Percentiles rank a stretch among this genome's conserved stretches.
Evolutionary conservation across 768 basidiomycete species (phyloP).

Genomic region (Tylopilus rubrobrunneus): DNA sequence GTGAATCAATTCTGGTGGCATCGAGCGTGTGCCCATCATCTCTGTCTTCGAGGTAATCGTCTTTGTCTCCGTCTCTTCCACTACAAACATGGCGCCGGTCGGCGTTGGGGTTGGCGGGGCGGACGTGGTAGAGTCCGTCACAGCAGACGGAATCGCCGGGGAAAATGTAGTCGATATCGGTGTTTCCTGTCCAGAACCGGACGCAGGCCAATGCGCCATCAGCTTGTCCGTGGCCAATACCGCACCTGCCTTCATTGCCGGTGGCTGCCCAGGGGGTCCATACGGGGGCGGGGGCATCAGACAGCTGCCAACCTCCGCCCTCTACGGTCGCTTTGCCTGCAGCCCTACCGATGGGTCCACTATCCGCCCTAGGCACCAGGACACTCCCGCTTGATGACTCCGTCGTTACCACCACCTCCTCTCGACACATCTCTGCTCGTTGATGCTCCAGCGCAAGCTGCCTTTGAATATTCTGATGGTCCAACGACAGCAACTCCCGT

Average conservation of each 20-base stretch:
- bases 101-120: conserved; percentile 10
- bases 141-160: neutral
- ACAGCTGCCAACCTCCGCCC: neutral
- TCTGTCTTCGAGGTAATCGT: neutral
- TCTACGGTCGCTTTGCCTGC: neutral
- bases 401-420: neutral
- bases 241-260: neutral
- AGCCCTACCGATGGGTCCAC: neutral
- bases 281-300: conserved; percentile 7
- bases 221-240: neutral
- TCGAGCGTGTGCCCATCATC: neutral
- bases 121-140: neutral
- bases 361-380: neutral
- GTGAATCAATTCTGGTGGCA: neutral
- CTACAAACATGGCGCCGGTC: conserved; percentile 5
- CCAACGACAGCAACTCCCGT: conserved; percentile 15
- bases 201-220: neutral
- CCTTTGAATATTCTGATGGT: conserved; percentile 13
- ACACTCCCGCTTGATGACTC: conserved; percentile 1
- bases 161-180: neutral
- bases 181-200: neutral
- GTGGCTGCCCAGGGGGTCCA: neutral
- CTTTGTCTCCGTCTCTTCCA: neutral
- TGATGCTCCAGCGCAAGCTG: conserved; percentile 10
- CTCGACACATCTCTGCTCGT: conserved; percentile 1